These are phyloP conservation scores for Amphicarpaea edgeworthii DNA, from an alignment of 306 rosid species.

Conservation along the genomic window DNA sequence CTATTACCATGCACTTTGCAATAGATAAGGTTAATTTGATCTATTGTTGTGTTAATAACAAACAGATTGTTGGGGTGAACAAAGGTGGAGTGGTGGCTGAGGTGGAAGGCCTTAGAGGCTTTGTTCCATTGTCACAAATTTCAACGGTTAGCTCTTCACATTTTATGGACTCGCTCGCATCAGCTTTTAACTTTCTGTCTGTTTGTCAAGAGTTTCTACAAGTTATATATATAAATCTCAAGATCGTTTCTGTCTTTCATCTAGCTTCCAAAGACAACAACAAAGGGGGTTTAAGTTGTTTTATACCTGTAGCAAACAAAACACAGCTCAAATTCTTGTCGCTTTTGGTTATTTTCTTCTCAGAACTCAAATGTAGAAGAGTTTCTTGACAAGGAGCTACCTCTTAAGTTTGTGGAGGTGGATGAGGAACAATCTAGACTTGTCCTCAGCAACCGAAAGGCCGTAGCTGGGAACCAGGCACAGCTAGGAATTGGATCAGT, in stretches of 20 bases:
- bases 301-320: background rate
- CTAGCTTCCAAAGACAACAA: background rate
- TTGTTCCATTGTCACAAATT: constrained; percentile 95
- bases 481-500: constrained; percentile 98
- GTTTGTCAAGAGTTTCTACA: constrained; percentile 24
- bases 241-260: constrained; percentile 14
- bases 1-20: background rate
- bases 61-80: constrained; percentile 83
- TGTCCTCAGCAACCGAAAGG: constrained; percentile 93
- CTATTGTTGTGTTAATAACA: constrained; percentile 23
- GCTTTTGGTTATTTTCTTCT: constrained; percentile 30
- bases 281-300: background rate
- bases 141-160: constrained; percentile 73
- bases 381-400: constrained; percentile 81
- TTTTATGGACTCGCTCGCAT: constrained; percentile 19
- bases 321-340: constrained; percentile 15
- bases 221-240: constrained; percentile 20
- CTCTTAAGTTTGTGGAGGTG: constrained; percentile 97
- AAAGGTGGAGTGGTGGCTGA: constrained; percentile 96
- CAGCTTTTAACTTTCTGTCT: constrained; percentile 11
- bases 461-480: constrained; percentile 91
- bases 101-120: constrained; percentile 91
- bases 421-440: constrained; percentile 93
- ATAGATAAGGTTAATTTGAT: constrained; percentile 23
- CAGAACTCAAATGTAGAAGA: constrained; percentile 88